phyloP scores from a whole-genome alignment of 371 early-diverging fungal species.

The Rhizopus stolonifer region DNA sequence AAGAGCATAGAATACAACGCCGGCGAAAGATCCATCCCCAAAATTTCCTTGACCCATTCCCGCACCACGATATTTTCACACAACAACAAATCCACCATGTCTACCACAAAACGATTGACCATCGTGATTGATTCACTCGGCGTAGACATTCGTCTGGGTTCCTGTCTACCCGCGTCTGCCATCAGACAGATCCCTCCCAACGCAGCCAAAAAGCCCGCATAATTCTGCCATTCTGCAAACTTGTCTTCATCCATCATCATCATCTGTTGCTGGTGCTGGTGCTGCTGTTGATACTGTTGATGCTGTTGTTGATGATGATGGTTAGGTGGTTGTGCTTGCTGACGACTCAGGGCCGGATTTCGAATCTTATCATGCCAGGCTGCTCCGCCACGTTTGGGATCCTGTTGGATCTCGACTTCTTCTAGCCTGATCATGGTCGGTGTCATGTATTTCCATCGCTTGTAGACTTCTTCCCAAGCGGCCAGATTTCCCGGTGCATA shows the following conservation, averaged over 20 bases:
- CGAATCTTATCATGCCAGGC: conserved; percentile 48
- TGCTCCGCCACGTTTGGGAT: conserved; percentile 12
- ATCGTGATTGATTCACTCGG: conserved; percentile 57
- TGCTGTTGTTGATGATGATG: conserved; percentile 8
- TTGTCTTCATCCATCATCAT: conserved; percentile 39
- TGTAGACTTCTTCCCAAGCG: conserved; percentile 87
- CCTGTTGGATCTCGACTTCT: conserved; percentile 29
- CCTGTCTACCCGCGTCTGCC: conserved; percentile 2
- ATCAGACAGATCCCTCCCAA: conserved; percentile 60
- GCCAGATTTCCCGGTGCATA: conserved; percentile 78
- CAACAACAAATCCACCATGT: conserved; percentile 83
- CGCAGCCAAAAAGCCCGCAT: conserved; percentile 71
- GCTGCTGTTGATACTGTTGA: conserved; percentile 3
- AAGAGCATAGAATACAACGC: conserved; percentile 85
- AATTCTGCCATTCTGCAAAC: conserved; percentile 66
- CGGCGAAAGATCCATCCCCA: conserved; percentile 83
- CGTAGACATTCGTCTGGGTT: conserved; percentile 35
- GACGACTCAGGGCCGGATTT: conserved; percentile 18
- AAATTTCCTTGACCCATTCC: conserved; percentile 88
- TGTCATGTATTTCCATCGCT: conserved; percentile 73
- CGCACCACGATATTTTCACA: conserved; percentile 85
- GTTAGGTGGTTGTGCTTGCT: conserved; percentile 18
- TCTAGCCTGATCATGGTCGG: conserved; percentile 49
- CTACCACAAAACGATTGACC: conserved; percentile 81
- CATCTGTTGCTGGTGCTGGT: conserved; percentile 5